Percentiles rank a stretch among this genome's conserved stretches.
Evolutionary conservation across 2,329 filamentous ascomycete species (phyloP).

Genomic region (Dactylonectria estremocensis): DNA sequence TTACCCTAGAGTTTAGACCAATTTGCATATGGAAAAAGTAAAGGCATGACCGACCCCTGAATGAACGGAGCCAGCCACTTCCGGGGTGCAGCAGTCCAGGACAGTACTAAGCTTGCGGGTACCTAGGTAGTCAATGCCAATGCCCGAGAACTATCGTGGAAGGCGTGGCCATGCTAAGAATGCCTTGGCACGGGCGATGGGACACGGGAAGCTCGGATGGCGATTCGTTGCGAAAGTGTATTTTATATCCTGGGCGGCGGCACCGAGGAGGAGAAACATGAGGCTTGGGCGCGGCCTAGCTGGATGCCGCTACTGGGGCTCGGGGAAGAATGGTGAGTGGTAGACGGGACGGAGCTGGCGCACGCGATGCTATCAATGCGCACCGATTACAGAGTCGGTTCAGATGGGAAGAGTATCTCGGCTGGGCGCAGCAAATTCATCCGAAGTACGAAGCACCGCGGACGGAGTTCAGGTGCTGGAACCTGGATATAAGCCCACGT

Average conservation of each 20-base stretch:
- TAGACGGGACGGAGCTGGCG: too few species aligned
- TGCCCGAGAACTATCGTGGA: background rate
- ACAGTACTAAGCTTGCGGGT: background rate
- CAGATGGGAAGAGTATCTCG: slow-evolving; percentile 14
- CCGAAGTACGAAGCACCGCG: slow-evolving; percentile 5
- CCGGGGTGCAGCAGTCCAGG: background rate
- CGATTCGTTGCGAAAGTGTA: background rate
- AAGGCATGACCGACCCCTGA: background rate
- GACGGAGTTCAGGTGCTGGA: background rate
- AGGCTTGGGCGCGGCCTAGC: background rate
- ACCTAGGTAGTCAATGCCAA: background rate
- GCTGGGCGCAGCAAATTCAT: background rate
- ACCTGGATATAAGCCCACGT: slow-evolving; percentile 32
- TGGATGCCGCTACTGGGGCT: background rate
- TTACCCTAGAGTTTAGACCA: background rate
- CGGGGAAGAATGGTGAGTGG: background rate
- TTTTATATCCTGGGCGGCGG: background rate
- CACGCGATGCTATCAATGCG: background rate
- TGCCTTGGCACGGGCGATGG: background rate
- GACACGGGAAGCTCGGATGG: slow-evolving; percentile 7
- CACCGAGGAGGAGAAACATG: background rate
- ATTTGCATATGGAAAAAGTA: background rate
- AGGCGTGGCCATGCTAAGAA: background rate
- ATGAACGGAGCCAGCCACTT: slow-evolving; percentile 5
- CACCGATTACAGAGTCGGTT: background rate